Base-by-base conservation (phyloP, 2,329 filamentous ascomycete species). In the Paraphoma sp. region DNA sequence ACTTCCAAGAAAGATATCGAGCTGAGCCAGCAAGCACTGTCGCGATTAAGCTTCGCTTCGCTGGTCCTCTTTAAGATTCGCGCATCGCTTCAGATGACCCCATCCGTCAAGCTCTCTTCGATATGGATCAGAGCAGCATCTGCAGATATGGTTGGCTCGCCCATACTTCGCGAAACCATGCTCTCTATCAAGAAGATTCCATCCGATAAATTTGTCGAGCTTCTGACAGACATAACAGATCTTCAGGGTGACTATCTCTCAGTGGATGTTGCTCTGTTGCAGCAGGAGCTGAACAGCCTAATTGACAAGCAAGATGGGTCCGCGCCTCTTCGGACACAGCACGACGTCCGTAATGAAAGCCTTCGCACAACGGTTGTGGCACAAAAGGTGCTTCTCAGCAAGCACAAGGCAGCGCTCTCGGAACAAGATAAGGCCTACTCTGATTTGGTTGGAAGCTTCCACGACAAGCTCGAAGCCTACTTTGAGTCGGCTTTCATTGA, bases 301-400 rank as follows among this genome's bases (percentile, higher is more conserved):
- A 48, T 76, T 5, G 47, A 68, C 47, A 52, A 67, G 3, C 67
- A 69, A 40, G 59, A 56, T 1, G 62, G 51, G 16, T 68, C 59
- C 49, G 57, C 66, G 40, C 69, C 76, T 81, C 82, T 96, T 30
- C 87, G 88, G 59, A 96, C 89, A 77, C 89, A 89, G 71, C 90
- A 95, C 74, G 89, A 89, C 65, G 83, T 89, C 10, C 88, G 89
- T 42, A 82, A 84, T 76, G 88, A 87, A 62, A 87, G 89, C 43
- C 78, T 92, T 41, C 84, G 92, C 44, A 92, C 91, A 1, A 94
- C 91, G 0, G 86, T 94, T 31, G 87, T 94, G 48, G 90, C 90
- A 14, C 90, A 94, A 70, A 90, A 91, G 71, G 90, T 95, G 16
- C 88, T 93, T 68, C 82, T 95, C 41, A 92, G 89, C 76, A 89